phyloP scores from a whole-genome alignment of 2,329 filamentous ascomycete genomes.

The Claviceps sp. region DNA sequence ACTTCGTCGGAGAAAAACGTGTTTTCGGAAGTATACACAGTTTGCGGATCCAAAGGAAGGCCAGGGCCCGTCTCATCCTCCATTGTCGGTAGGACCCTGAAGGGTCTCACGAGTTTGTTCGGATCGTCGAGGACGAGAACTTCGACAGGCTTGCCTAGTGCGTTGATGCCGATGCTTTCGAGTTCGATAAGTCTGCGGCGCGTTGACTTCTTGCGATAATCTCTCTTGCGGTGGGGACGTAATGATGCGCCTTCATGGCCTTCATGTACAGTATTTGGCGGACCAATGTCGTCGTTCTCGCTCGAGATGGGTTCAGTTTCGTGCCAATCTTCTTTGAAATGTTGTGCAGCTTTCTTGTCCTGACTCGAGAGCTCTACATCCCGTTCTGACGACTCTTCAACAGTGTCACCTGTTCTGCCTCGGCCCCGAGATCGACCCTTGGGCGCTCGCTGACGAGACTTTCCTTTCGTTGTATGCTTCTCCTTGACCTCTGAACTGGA shows the following conservation, averaged over 20 bases:
- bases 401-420: not conserved
- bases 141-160: conserved; percentile 24
- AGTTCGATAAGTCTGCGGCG: conserved; percentile 16
- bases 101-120: conserved; percentile 14
- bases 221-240: not conserved
- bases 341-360: not conserved
- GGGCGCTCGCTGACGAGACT: not conserved
- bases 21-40: conserved; percentile 13
- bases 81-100: conserved; percentile 8
- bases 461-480: not conserved
- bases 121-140: conserved; percentile 34
- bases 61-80: conserved; percentile 8
- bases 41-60: conserved; percentile 18
- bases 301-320: not conserved
- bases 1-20: conserved; percentile 21
- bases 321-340: not conserved
- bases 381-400: conserved; percentile 7
- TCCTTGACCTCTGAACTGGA: not conserved
- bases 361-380: conserved; percentile 1
- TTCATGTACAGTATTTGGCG: not conserved
- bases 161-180: conserved; percentile 17
- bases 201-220: conserved; percentile 3
- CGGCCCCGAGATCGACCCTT: conserved; percentile 1
- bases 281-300: not conserved
- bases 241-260: not conserved